Percentiles rank a stretch among this genome's conserved stretches.
Evolutionary conservation across 2,329 filamentous ascomycete species (phyloP).

Genomic region (Dactylellina parvicollis): DNA sequence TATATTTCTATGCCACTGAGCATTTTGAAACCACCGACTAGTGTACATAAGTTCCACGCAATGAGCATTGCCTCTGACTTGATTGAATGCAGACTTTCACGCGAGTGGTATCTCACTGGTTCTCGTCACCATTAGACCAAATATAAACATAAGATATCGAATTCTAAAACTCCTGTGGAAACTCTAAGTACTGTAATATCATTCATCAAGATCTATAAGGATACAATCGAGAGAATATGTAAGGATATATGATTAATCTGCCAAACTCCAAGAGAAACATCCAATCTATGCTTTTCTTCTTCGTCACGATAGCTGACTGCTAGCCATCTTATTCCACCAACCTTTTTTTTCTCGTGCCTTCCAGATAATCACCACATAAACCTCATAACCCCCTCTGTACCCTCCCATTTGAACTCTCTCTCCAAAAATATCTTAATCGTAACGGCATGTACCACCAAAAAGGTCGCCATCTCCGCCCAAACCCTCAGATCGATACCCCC

Average conservation of each 20-base stretch:
- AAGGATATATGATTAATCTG: background rate
- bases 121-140: no score
- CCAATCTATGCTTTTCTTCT: no score
- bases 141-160: background rate
- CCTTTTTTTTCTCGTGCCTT: no score
- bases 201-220: background rate
- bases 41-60: no score
- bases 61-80: no score
- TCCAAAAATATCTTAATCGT: constrained; percentile 78
- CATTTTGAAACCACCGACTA: no score
- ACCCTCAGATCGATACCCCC: constrained; percentile 62
- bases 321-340: no score
- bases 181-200: background rate
- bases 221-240: background rate
- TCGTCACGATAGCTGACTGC: no score
- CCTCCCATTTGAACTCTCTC: constrained; percentile 73
- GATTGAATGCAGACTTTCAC: no score
- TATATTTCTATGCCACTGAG: no score
- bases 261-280: no score
- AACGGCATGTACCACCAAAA: constrained; percentile 70
- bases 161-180: background rate
- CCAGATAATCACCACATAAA: constrained; percentile 76
- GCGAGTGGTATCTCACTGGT: no score
- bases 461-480: constrained; percentile 75
- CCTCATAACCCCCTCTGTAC: constrained; percentile 71